phyloP scores from a whole-genome alignment of 1,139 yeast species.

The Scheffersomyces titani region DNA sequence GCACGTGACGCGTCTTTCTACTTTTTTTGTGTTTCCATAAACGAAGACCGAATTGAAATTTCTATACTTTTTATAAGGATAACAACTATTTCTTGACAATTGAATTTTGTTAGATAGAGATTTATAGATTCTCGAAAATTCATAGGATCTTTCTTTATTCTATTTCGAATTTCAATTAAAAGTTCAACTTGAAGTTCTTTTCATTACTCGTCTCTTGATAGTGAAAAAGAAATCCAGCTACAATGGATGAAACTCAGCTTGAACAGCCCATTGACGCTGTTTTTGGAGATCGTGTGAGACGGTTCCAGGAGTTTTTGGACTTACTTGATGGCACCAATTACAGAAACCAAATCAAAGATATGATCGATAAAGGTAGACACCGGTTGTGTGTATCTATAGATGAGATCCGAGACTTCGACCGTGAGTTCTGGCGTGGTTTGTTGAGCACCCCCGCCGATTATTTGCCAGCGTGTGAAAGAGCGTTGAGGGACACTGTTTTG shows the following conservation, averaged over 20 bases:
- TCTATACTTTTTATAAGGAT: not conserved
- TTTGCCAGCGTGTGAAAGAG: constrained; percentile 88
- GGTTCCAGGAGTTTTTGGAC: constrained; percentile 87
- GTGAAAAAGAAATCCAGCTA: constrained; percentile 1
- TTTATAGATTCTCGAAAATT: not conserved
- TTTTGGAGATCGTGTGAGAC: constrained; percentile 79
- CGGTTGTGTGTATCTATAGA: constrained; percentile 80
- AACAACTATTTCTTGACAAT: not conserved
- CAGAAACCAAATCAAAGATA: constrained; percentile 66
- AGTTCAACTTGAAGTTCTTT: not conserved
- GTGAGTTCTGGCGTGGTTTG: constrained; percentile 76
- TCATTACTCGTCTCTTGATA: not conserved
- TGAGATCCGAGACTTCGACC: constrained; percentile 83
- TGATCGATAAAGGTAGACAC: constrained; percentile 66
- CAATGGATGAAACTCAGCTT: constrained; percentile 21
- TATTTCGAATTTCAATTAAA: not conserved
- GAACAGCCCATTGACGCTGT: constrained; percentile 49
- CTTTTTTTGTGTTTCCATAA: not conserved
- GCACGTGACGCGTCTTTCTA: not conserved
- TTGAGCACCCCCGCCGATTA: constrained; percentile 78
- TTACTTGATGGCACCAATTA: constrained; percentile 56
- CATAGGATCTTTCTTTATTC: not conserved
- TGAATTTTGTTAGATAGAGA: not conserved
- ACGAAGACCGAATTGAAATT: not conserved
- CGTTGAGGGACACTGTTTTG: constrained; percentile 77